Base-by-base conservation (phyloP, 305 asterid genomes). In the Solanum aculeatissimum region DNA sequence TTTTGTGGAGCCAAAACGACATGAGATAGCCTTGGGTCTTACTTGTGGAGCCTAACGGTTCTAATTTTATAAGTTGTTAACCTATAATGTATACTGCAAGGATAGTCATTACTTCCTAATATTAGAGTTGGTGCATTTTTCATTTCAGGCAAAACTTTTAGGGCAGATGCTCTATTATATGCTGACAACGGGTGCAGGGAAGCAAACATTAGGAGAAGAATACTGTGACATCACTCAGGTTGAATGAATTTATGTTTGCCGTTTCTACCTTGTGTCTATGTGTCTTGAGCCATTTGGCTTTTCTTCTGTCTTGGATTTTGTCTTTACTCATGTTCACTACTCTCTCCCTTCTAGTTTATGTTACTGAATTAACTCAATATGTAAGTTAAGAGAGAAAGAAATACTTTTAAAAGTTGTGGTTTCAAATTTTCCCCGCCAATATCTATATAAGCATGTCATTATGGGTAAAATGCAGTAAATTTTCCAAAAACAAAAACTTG, bases 211-310 rank as follows among this genome's bases (percentile, higher is more conserved):
- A 49, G 99, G 99, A 71, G 99, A 97, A 91, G 99, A 97, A 87
- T 97, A 97, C 85, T 97, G 99, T 84, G 99, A 97, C 85, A 93
- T 95, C 85, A 93, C 92, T 81, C 99, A 95, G 98, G 99, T 97
- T 57, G 12, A 77, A 53, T 60, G 82, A 77, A 42, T 72, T 58
- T 82, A 71, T 85, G 54, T 55, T 83, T 85, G 16, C n/a, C 47
- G 66, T 62, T 78, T 40, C 29, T 75, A 10, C 14, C 9, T 32
- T 13, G 35, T 18, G 79, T 15, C 51, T 1, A 86, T 38, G 43
- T 38, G 69, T 71, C 6, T 55, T 9, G 40, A 53, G 68, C 66
- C 2, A 68, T 80, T 86, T 83, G 16, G 42, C 25, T 16, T 74
- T 45, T 25, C 62, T 74, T 9, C 12, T 21, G 81, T 47, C 23